These are phyloP conservation scores for Evernia prunastri DNA, from an alignment of 495 filamentous ascomycete genomes.

Conservation along the genomic window DNA sequence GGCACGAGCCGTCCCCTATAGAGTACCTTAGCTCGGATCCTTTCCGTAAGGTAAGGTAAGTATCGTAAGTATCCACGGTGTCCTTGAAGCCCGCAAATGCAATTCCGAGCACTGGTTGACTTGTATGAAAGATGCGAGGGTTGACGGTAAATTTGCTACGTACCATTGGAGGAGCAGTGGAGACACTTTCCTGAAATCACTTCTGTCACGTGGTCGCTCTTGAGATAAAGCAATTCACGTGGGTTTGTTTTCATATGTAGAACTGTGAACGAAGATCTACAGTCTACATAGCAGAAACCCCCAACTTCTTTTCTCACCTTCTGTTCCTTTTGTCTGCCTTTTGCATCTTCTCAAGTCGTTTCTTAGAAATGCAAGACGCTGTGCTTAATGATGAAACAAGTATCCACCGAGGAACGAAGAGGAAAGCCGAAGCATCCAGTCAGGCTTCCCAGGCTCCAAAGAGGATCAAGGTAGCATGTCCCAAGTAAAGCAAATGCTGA, in stretches of 20 bases:
- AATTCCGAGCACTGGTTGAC: too few species aligned
- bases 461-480: conserved; percentile 53
- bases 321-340: too few species aligned
- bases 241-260: neutral
- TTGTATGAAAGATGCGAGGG: too few species aligned
- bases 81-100: neutral
- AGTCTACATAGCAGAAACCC: neutral
- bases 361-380: conserved; percentile 35
- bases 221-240: neutral
- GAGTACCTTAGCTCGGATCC: too few species aligned
- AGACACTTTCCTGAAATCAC: neutral
- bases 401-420: conserved; percentile 56
- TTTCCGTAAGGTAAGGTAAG: too few species aligned
- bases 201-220: neutral
- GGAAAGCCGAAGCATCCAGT: conserved; percentile 50
- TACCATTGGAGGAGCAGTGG: neutral
- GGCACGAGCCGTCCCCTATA: neutral
- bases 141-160: neutral
- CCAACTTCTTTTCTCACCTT: neutral
- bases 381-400: conserved; percentile 42
- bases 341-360: neutral
- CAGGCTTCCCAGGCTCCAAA: conserved; percentile 45
- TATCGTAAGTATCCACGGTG: too few species aligned
- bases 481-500: neutral
- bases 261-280: neutral